Base-by-base conservation (phyloP, 1,139 yeast genomes). In the Blastobotrys elegans region DNA sequence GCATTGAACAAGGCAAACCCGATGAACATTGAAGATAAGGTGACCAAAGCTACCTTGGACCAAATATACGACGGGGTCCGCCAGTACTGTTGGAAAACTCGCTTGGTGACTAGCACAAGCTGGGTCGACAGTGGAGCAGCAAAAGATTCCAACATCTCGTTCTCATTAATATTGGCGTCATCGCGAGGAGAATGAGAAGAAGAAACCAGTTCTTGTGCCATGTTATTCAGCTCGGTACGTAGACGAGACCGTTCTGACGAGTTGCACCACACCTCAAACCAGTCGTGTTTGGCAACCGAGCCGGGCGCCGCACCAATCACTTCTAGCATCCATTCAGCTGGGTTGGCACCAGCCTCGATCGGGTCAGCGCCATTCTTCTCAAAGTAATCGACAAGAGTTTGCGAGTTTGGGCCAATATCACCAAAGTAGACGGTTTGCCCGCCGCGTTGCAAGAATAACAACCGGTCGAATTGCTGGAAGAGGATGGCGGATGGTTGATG, bases 271-370 rank as follows among this genome's bases (percentile, higher is more conserved):
- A 80, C 82, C 52, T 82, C 78, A 53, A 74, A 72, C 64, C 79
- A 84, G 61, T 84, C 84, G 56, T 76, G 77, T 40, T 71, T 74
- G 30, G 87, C 84, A 51, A 73, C 75, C 30, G 86, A 76, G 22
- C 88, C 89, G 3, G 90, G 89, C 24, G 89, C 90, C 35, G 89
- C 89, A 48, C 89, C 89, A 61, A 83, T 82, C 48, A 82, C 85
- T 54, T 79, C 82, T 57, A 84, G 70, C 87, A 84, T 84, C 88
- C 88, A 84, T 63, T 84, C 92, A 5, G 90, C 90, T 8, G 90
- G 92, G 58, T 84, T 84, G 11, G 85, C 88, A 43, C 74, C 76
- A 20, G 73, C 69, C 7, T 87, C 88, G 67, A 85, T 82, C 42
- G 78, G 78, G 29, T 61, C 65, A 26, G 89, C 82, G 37, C 92